Base-by-base conservation (phyloP, 257 asterid genomes). In the Cinchona pubescens region DNA sequence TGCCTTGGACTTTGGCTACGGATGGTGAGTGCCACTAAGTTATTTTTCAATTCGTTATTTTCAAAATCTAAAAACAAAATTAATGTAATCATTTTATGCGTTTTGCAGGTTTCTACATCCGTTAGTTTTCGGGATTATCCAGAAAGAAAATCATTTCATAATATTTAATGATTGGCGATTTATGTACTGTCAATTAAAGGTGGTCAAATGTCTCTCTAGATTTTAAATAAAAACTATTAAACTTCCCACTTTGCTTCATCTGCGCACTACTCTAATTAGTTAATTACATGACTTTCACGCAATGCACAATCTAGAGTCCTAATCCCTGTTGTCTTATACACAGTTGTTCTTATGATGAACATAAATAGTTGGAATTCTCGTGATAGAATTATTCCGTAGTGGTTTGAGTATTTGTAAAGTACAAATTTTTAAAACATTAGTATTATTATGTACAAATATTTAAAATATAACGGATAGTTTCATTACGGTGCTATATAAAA, bases 1-100 rank as follows among this genome's bases (percentile, higher is more conserved):
- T 29, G 88, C 88, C 7, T 75, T 84, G 15, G 90, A 88, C 73
- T 88, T 90, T 58, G 53, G 49, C 46, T 85, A 40, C 6, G 96
- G 94, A 42, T 90, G 94, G 92, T 88, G 21, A 66, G 66, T 30
- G n/a, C 5, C 65, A 21, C 0, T 12, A 18, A 34, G 0, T 27
- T 34, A 1, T 14, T n/a, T 15, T 25, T 74, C 23, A 16, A 35
- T 23, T 38, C 0, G 16, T 40, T 42, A 25, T 21, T 38, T 45
- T 14, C 19, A 51, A 32, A 40, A 46, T 25, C 4, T 10, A 9
- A 15, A 23, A 25, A 10, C 0, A 11, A 4, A 40, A 7, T 40
- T 4, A 40, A 1, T 10, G 45, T 40, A 40, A 4, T 7, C 7
- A 4, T 40, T 40, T 40, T 40, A 7, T n/a, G n/a, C n/a, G 6